Base-by-base conservation (phyloP, 2,329 filamentous ascomycete genomes). In the Ceratocystiopsis brevicomis region DNA sequence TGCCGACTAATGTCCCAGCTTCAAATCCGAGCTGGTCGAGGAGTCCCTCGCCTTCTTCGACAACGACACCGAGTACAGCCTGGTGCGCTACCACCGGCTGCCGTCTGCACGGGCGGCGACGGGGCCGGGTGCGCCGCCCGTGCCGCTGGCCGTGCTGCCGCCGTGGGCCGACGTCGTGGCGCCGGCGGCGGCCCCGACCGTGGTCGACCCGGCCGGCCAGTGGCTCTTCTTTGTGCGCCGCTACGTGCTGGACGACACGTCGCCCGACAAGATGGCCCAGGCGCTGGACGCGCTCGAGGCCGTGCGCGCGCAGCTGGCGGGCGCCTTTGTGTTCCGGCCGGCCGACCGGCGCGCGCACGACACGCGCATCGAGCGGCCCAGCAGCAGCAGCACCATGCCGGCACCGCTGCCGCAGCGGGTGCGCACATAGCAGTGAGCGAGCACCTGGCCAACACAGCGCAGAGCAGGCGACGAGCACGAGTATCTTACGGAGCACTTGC, bases 221-320 rank as follows among this genome's bases (percentile, higher is more conserved):
- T 78, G 73, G 73, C 63, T 73, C 41, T 59, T 78, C 30, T 64
- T 63, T 34, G 66, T 74, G 45, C 71, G 65, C 45, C 57, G 64
- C 2, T 62, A 71, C 41, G 69, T 76, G 3, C 49, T 65, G 9
- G 70, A 76, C 45, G 71, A 74, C 43, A 70, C 64, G 49, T 67
- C 70, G 42, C 72, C 71, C 0, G 70, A 73, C 35, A 70, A 72
- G 52, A 63, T 76, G 30, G 61, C 67, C 38, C 67, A 71, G 49
- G 71, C 63, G 0, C 64, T 68, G 37, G 68, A 69, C n/a, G 61
- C 66, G 48, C 57, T 79, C 6, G 49, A 66, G 16, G 59, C 55
- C 1, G 56, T 68, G 1, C 60, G 63, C 33, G 57, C 56, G 13
- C 64, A 71, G 42, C 59, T 76, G 8, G 61, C 65, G 3, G 67